phyloP scores from a whole-genome alignment of 2,329 filamentous ascomycete genomes.

The Trichoderma sp. region DNA sequence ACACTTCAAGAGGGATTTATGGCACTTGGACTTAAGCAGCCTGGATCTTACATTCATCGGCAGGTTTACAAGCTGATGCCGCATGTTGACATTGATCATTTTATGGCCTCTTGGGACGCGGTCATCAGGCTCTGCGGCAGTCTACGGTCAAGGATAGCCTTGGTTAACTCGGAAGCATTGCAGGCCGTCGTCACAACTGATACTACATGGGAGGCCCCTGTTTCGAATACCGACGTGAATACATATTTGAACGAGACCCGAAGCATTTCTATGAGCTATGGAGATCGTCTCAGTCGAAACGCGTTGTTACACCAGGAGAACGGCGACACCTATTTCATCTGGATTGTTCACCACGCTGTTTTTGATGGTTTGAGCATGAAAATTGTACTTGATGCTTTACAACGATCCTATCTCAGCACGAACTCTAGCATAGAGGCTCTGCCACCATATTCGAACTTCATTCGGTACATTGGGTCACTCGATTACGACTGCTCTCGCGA shows the following conservation, averaged over 20 bases:
- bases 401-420: neutral
- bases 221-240: neutral
- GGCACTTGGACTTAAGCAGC: conserved; percentile 3
- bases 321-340: conserved; percentile 5
- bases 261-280: conserved; percentile 5
- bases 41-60: conserved; percentile 12
- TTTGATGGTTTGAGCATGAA: conserved; percentile 14
- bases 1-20: conserved; percentile 14
- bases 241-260: neutral
- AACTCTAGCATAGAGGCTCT: neutral
- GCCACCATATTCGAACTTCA: neutral
- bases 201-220: neutral
- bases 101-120: conserved; percentile 27
- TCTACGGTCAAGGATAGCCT: conserved; percentile 13
- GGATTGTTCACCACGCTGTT: conserved; percentile 11
- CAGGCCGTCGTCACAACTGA: neutral
- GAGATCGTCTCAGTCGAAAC: conserved; percentile 1
- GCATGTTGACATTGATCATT: neutral
- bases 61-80: conserved; percentile 2
- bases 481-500: neutral
- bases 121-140: neutral
- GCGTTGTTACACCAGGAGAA: neutral
- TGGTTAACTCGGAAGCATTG: neutral
- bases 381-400: neutral
- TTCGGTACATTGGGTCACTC: neutral